Evolutionary conservation across 495 filamentous ascomycete genomes (phyloP).

Genomic region (Copromyces sp.): DNA sequence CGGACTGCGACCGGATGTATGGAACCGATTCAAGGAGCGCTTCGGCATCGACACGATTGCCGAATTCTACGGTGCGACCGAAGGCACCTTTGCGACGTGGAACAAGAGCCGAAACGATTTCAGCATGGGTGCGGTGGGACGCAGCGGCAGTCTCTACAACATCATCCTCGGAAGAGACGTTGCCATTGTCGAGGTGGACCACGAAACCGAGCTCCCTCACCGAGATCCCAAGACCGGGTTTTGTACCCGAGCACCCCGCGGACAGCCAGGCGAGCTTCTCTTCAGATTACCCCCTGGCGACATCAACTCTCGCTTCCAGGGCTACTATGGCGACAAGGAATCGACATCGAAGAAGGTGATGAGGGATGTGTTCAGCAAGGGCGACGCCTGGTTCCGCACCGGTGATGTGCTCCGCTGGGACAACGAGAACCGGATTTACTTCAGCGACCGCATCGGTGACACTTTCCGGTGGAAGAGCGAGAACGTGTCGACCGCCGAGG

Average conservation of each 20-base stretch:
- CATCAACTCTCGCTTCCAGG: conserved; percentile 61
- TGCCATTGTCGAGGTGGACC: conserved; percentile 64
- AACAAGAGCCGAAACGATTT: conserved; percentile 71
- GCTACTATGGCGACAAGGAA: conserved; percentile 69
- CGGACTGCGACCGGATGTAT: conserved; percentile 85
- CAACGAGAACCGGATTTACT: conserved; percentile 64
- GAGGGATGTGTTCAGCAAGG: conserved; percentile 64
- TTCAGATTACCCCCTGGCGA: conserved; percentile 59
- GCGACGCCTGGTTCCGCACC: conserved; percentile 78
- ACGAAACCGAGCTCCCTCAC: conserved; percentile 55
- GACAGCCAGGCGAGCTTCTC: conserved; percentile 73
- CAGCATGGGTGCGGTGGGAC: conserved; percentile 69
- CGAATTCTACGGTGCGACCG: conserved; percentile 89
- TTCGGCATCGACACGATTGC: conserved; percentile 71
- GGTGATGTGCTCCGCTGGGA: conserved; percentile 74
- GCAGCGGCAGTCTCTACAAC: conserved; percentile 53
- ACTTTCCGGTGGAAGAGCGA: conserved; percentile 95
- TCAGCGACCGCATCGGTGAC: conserved; percentile 85
- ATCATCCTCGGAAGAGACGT: conserved; percentile 39
- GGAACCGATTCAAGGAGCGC: conserved; percentile 77
- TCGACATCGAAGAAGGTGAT: conserved; percentile 74
- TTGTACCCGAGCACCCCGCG: conserved; percentile 47
- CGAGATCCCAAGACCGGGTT: conserved; percentile 66
- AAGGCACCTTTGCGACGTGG: conserved; percentile 62
- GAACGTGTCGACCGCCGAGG: conserved; percentile 83